Conservation (phyloP, 2,329 filamentous ascomycete species). For the Periconia macrospinosa region DNA sequence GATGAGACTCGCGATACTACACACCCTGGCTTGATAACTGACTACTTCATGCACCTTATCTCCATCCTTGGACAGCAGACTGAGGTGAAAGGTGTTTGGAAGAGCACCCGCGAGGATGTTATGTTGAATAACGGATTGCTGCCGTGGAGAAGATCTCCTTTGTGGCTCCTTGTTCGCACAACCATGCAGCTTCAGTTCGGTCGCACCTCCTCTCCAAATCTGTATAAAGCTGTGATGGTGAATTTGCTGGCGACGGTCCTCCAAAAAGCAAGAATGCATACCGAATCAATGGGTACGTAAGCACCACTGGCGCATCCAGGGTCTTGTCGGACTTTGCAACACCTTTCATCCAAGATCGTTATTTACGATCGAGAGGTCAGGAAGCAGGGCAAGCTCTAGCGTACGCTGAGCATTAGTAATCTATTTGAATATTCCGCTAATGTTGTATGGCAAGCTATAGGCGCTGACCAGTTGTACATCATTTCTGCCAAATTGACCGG, state of each 20-base stretch:
- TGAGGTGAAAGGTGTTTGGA: constrained; percentile 43
- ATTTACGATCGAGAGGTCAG: too few species aligned
- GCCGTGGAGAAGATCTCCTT: constrained; percentile 57
- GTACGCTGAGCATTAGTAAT: too few species aligned
- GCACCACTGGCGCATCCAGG: too few species aligned
- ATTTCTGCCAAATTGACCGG: constrained; percentile 24
- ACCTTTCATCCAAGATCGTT: too few species aligned
- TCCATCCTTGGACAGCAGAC: constrained; percentile 38
- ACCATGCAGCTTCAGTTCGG: constrained; percentile 46
- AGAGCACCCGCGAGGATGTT: constrained; percentile 59
- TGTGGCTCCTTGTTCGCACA: constrained; percentile 61
- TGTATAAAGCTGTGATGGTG: constrained; percentile 58
- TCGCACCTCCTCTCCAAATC: constrained; percentile 21
- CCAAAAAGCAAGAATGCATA: neutral
- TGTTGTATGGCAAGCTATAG: too few species aligned
- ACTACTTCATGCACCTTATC: constrained; percentile 50
- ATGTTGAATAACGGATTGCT: constrained; percentile 42
- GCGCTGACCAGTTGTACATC: constrained; percentile 7
- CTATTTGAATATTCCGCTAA: too few species aligned
- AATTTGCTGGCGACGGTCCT: constrained; percentile 52
- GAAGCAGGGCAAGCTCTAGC: too few species aligned
- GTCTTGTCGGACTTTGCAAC: too few species aligned
- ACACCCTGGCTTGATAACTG: constrained; percentile 55
- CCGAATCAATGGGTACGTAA: constrained; percentile 6
- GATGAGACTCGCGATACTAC: constrained; percentile 54